Conservation (phyloP, 768 basidiomycete species). For the Strobilomyces dryophilus region DNA sequence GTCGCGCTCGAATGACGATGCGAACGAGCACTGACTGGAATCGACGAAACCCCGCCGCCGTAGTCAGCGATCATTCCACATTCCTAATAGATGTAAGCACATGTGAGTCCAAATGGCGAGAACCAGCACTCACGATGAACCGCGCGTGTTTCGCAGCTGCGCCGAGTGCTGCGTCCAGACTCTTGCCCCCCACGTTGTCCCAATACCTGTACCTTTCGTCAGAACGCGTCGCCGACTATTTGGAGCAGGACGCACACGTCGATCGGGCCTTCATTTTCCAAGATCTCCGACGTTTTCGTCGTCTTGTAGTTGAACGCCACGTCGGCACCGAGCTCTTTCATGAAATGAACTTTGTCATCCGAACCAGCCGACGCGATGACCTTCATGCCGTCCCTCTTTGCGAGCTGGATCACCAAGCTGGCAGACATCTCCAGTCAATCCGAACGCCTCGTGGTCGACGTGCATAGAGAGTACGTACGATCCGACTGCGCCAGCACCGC, state of each 20-base stretch:
- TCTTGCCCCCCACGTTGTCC: conserved; percentile 59
- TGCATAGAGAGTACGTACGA: conserved; percentile 39
- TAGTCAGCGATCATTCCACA: conserved; percentile 22
- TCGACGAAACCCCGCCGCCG: background rate
- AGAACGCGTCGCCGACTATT: background rate
- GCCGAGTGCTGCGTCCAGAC: conserved; percentile 51
- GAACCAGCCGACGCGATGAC: conserved; percentile 71
- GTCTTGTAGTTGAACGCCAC: conserved; percentile 76
- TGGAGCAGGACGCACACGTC: conserved; percentile 35
- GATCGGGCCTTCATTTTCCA: conserved; percentile 54
- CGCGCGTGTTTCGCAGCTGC: conserved; percentile 42
- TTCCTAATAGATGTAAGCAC: conserved; percentile 22
- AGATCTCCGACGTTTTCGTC: conserved; percentile 43
- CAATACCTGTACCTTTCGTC: conserved; percentile 10
- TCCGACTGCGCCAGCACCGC: conserved; percentile 52
- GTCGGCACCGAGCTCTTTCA: conserved; percentile 61
- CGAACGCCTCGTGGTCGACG: background rate
- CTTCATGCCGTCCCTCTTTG: conserved; percentile 48
- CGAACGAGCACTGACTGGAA: background rate
- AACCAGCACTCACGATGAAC: conserved; percentile 38
- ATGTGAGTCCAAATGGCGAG: no score
- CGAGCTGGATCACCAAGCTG: conserved; percentile 48
- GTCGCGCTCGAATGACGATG: background rate
- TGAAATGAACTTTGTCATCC: conserved; percentile 64
- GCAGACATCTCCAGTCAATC: background rate